These are phyloP conservation scores for Dioszegia hungarica DNA, from an alignment of 768 basidiomycete species.

Conservation along the genomic window DNA sequence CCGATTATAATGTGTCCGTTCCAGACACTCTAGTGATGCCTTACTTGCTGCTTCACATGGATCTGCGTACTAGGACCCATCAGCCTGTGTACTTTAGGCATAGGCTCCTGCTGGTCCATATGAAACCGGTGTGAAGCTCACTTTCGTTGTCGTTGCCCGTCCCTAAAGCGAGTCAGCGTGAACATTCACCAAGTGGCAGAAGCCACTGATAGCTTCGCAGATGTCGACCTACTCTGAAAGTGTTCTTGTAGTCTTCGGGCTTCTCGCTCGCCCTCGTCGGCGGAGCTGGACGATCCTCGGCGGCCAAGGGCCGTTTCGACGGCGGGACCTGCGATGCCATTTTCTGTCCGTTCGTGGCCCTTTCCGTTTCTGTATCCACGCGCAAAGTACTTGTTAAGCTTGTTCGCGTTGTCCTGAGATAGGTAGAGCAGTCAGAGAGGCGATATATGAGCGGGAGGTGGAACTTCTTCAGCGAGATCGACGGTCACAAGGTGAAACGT, in stretches of 20 bases:
- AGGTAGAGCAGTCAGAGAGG: too few relatives aligned
- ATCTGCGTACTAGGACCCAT: slow-evolving; percentile 37
- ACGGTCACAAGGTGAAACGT: slow-evolving; percentile 2
- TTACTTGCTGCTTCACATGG: slow-evolving; percentile 46
- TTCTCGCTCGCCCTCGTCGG: slow-evolving; percentile 30
- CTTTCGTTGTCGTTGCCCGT: slow-evolving; percentile 11
- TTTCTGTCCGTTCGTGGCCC: too few relatives aligned
- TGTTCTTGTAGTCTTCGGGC: slow-evolving; percentile 45
- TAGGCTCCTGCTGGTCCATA: too few relatives aligned
- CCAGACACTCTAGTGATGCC: slow-evolving; percentile 45
- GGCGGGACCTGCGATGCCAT: slow-evolving; percentile 46
- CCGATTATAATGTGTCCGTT: slow-evolving; percentile 45
- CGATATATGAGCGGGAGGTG: background rate
- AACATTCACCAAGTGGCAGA: background rate
- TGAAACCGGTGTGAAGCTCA: slow-evolving; percentile 1
- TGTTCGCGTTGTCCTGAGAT: too few relatives aligned
- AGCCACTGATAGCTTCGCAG: background rate
- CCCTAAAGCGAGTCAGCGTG: slow-evolving; percentile 5
- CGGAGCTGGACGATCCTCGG: slow-evolving; percentile 22
- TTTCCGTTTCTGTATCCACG: background rate
- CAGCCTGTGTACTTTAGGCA: too few relatives aligned
- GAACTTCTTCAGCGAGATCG: background rate
- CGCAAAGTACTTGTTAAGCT: too few relatives aligned
- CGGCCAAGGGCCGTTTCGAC: slow-evolving; percentile 29
- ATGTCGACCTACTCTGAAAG: slow-evolving; percentile 33